Evolutionary conservation across 2,329 filamentous ascomycete genomes (phyloP).

Genomic region (Verticillium nonalfalfae): DNA sequence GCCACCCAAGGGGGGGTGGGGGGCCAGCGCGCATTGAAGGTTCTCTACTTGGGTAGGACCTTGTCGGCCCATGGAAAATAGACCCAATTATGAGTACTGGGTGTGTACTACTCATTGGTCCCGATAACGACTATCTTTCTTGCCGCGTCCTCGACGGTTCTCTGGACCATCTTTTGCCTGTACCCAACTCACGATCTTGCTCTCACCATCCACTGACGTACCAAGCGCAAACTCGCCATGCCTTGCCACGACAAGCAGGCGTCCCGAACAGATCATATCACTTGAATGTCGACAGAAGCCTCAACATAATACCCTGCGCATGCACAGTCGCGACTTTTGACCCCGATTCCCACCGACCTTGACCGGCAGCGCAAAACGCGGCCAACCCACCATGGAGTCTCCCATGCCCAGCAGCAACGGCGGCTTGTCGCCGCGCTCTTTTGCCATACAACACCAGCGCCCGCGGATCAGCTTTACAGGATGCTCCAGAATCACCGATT

Average conservation of each 20-base stretch:
- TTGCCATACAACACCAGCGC: constrained; percentile 50
- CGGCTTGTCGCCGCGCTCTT: constrained; percentile 46
- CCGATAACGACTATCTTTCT: neutral
- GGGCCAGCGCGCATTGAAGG: too few species aligned
- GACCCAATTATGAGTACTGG: neutral
- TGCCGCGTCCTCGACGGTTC: neutral
- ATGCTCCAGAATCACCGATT: constrained; percentile 77
- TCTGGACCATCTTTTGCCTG: neutral
- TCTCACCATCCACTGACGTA: neutral
- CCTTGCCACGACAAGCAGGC: neutral
- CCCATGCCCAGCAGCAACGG: constrained; percentile 8
- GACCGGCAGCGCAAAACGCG: neutral
- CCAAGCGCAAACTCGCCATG: neutral
- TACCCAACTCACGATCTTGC: neutral
- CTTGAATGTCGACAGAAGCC: neutral
- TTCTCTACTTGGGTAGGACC: neutral
- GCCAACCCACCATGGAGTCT: neutral
- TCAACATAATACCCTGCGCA: neutral
- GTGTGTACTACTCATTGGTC: neutral
- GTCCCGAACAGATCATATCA: neutral
- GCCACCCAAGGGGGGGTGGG: neutral
- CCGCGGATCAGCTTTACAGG: constrained; percentile 64
- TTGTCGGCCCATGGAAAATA: neutral
- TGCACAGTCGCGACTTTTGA: neutral
- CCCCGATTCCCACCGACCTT: neutral